These are phyloP conservation scores for Paraglomus brasilianum DNA, from an alignment of 192 early-diverging fungal species.

Conservation along the genomic window DNA sequence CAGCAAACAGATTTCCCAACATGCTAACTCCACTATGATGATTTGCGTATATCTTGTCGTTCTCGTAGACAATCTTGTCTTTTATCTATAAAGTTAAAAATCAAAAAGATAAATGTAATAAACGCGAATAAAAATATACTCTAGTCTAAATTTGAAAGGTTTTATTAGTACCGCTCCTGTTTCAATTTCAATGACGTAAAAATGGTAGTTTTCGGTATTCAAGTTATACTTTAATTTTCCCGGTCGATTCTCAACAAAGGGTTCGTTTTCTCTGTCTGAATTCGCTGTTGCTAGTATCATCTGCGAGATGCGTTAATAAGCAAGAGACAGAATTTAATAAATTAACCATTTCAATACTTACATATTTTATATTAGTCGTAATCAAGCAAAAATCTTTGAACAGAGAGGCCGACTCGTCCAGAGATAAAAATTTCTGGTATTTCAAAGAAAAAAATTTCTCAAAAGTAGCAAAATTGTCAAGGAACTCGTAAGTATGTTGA, in stretches of 20 bases:
- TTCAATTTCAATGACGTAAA: constrained; percentile 60
- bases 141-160: neutral
- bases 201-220: constrained; percentile 61
- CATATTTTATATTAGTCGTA: constrained; percentile 22
- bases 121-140: neutral
- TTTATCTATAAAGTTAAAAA: constrained; percentile 41
- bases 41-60: constrained; percentile 62
- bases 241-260: constrained; percentile 42
- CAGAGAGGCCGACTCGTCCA: constrained; percentile 6
- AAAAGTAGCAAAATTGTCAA: constrained; percentile 15
- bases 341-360: neutral
- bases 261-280: constrained; percentile 23
- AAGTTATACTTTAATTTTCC: constrained; percentile 50
- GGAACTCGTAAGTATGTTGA: neutral
- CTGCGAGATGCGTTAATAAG: constrained; percentile 4
- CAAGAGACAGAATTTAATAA: neutral
- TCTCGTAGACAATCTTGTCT: constrained; percentile 53
- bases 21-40: constrained; percentile 71
- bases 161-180: constrained; percentile 53
- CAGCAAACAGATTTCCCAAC: constrained; percentile 56
- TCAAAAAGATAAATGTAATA: constrained; percentile 15
- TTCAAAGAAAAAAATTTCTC: constrained; percentile 20
- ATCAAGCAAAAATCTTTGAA: constrained; percentile 24
- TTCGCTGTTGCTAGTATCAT: constrained; percentile 17
- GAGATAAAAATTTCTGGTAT: neutral